A percentile compares a stretch with the other conserved stretches of the same genome.
These are phyloP conservation scores for Trichoderma pleuroti DNA, from an alignment of 2,329 filamentous ascomycete species.

Conservation along the genomic window DNA sequence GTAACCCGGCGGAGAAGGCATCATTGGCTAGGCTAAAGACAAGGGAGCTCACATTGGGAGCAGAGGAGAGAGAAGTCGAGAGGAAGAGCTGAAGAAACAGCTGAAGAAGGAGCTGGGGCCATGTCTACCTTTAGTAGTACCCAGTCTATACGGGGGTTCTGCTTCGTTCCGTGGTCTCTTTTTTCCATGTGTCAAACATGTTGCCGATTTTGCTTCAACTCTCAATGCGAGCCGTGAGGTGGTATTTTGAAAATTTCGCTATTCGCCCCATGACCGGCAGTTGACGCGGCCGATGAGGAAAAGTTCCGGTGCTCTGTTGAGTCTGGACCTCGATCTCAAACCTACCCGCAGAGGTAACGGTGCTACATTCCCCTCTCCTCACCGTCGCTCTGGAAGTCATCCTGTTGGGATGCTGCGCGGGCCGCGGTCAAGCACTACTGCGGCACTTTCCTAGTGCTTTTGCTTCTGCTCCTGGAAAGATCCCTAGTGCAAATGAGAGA, in stretches of 20 bases:
- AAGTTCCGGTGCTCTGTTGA: not conserved
- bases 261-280: not conserved
- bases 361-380: not conserved
- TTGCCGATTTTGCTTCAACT: not conserved
- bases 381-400: not conserved
- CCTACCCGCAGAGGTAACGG: not conserved
- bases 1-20: not conserved
- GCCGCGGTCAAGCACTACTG: not conserved
- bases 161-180: not conserved
- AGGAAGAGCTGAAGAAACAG: not conserved
- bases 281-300: not conserved
- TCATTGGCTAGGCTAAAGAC: not conserved
- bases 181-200: not conserved
- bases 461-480: not conserved
- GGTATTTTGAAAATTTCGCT: not conserved
- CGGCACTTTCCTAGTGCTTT: not conserved
- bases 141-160: not conserved
- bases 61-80: not conserved
- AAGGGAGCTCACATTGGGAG: not conserved
- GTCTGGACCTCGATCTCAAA: constrained; percentile 3
- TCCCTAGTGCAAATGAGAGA: not conserved
- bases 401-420: not conserved
- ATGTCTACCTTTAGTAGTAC: constrained; percentile 1
- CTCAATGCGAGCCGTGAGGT: not conserved
- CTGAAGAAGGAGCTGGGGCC: not conserved